Base-by-base conservation (phyloP, 768 basidiomycete species). In the Amanita thiersii region DNA sequence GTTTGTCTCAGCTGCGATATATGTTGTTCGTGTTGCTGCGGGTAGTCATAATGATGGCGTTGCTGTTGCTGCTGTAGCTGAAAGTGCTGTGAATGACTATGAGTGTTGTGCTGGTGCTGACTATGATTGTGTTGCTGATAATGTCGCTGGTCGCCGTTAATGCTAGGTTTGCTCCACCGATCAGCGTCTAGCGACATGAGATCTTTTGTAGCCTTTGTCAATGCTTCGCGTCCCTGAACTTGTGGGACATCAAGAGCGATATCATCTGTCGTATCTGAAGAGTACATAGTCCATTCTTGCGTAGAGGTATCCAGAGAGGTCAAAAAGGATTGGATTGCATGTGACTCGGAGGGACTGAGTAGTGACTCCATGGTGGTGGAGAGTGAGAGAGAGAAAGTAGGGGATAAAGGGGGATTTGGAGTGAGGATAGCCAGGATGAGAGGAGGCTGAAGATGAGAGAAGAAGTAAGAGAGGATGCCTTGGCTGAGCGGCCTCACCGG, bases 191-290 rank as follows among this genome's bases (percentile, higher is more conserved):
- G 67, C 3, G 82, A 68, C 79, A 90, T 86, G 32, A 90, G 74
- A 58, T 88, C 84, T 58, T 84, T 86, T 0, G 86, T 89, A 0
- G 86, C 86, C 60, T 81, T 83, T 40, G 81, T 63, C 40, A 90
- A 70, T 1, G 79, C 78, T 40, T 83, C 78, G 44, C 66, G 77
- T 45, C 75, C 76, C 43, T 64, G 73, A 39, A 70, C 59, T 8
- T 61, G 55, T 11, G 52, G 44, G 8, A 44, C 49, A 41, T 72
- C 70, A 25, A 56, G 45, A 15, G 70, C 64, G 50, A 74, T 60
- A 46, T 74, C 69, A 37, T 75, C 68, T 34, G 66, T 56, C 19
- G 43, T 20, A 28, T 44, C 40, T 48, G 62, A 47, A 52, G 64
- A 43, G 50, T 65, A 65, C 47, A 66, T 54, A 37, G 60, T 60